Base-by-base conservation (phyloP, 2,329 filamentous ascomycete genomes). In the Hawksworthiomyces lignivorus region DNA sequence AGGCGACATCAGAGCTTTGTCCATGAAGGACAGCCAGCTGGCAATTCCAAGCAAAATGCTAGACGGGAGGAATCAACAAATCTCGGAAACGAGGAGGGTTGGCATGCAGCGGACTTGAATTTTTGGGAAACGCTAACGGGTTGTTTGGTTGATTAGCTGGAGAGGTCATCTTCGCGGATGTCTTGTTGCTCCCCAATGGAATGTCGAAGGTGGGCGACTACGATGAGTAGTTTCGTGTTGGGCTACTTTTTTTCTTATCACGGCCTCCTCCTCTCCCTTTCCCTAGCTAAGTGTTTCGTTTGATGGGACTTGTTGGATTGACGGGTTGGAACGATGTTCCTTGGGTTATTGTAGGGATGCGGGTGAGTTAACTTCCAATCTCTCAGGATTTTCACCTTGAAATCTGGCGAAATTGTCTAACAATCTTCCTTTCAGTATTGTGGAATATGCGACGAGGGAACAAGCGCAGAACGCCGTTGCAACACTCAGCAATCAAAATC, bases 131-230 rank as follows among this genome's bases (percentile, higher is more conserved):
- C n/a, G 28, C 67, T 70, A 59, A 71, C 64, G 54, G 56, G 51
- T 33, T 41, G 44, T 41, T 47, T 46, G 49, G 39, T 50, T 52
- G 43, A 41, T 60, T 69, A 97, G 92, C 92, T 73, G 92, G 92
- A 78, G 90, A 97, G 69, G 92, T 98, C 67, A 81, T 97, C 73
- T 98, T 95, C 73, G 92, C 92, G 74, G 92, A 98, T 78, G 92
- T 98, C 63, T 82, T 98, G 70, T 77, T 95, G 69, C 88, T 98
- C 83, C 92, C 92, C 62, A 98, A 98, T 79, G 92, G 92, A 89
- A 98, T 98, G 92, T 97, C 90, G 87, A 98, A 98, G 90, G 90
- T 97, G 89, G 87, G 87, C 88, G 81, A 82, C 77, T 84, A 85
- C 75, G 80, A 73, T 41, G 26, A 39, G 76, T 89, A 84, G 84